Evolutionary conservation across 148 eudicot genomes (phyloP).

Genomic region (Cornus suecica): DNA sequence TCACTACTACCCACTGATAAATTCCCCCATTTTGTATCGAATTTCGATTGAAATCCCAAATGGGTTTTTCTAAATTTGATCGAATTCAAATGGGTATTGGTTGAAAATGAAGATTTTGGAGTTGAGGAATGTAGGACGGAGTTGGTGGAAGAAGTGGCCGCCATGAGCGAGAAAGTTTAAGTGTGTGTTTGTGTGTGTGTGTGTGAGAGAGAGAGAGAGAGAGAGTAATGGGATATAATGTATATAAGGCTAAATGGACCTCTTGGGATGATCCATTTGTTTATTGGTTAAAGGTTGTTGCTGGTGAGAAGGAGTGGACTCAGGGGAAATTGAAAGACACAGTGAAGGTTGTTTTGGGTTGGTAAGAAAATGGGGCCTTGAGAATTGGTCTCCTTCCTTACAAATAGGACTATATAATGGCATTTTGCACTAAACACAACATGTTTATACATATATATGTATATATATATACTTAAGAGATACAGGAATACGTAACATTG

Average conservation of each 20-base stretch:
- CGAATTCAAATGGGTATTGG: slow-evolving; percentile 9
- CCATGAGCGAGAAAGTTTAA: slow-evolving; percentile 12
- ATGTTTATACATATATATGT: background rate
- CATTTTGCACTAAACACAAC: no score
- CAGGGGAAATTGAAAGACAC: background rate
- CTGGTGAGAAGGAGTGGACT: background rate
- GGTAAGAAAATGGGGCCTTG: background rate
- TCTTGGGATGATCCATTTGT: background rate
- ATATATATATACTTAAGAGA: background rate
- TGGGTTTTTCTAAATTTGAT: slow-evolving; percentile 13
- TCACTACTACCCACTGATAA: background rate
- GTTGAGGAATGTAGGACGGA: slow-evolving; percentile 7
- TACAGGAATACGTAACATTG: background rate
- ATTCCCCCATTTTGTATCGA: slow-evolving; percentile 13
- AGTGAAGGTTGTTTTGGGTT: background rate
- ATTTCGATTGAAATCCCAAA: slow-evolving; percentile 8
- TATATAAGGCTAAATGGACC: background rate
- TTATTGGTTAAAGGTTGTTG: background rate
- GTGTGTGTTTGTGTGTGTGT: no score
- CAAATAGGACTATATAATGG: background rate
- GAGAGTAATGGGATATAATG: background rate
- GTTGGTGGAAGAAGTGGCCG: slow-evolving; percentile 5
- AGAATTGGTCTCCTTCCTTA: background rate
- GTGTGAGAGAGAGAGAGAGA: slow-evolving; percentile 1
- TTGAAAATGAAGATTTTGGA: slow-evolving; percentile 6